Base-by-base conservation (phyloP, 169 alveolate genomes). In the Plasmodium vivax region DNA sequence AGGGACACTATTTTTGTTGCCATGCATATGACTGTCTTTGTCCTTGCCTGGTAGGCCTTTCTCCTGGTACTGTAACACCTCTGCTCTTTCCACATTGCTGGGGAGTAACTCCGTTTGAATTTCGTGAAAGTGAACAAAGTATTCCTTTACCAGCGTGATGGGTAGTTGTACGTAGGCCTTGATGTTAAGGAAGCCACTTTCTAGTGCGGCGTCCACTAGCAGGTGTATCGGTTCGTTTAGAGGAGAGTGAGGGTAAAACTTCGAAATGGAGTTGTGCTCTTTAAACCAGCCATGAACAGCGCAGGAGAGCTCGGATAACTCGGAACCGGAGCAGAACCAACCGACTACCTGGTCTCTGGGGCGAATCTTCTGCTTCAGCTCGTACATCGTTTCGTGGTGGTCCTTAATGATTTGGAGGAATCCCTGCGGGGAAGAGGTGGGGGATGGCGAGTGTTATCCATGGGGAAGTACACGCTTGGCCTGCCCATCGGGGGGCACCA, bases 281-380 rank as follows among this genome's bases (percentile, higher is more conserved):
- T 97, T 98, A 93, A 98, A 98, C 99, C 99, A 98, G 14, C 98
- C 98, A 84, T 98, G 98, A 14, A 97, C 98, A 30, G 99, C 99
- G 93, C 99, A 97, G n/a, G 98, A 97, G 41, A 97, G 96, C 91
- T 97, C 98, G 1, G 98, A 96, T 95, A 98, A 96, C 79, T 97
- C 98, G n/a, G 98, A 95, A 30, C 99, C 98, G 3, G 99, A 97
- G 92, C 99, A 96, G 93, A 97, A 97, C 97, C 99, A 98, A 34
- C 99, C 99, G 62, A 98, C 98, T 8, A 97, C 99, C 88, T 98
- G 98, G 51, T 96, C 98, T 79, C 97, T 96, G 8, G 98, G 98
- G 84, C 97, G 97, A 19, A 96, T 95, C 85, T 97, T 98, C 93
- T 97, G 99, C 85, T 97, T 97, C 41, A 98, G 83, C 82, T 97